A percentile compares a stretch with the other conserved stretches of the same genome.
phyloP scores from a whole-genome alignment of 75 land plant species.

The Larix kaempferi region DNA sequence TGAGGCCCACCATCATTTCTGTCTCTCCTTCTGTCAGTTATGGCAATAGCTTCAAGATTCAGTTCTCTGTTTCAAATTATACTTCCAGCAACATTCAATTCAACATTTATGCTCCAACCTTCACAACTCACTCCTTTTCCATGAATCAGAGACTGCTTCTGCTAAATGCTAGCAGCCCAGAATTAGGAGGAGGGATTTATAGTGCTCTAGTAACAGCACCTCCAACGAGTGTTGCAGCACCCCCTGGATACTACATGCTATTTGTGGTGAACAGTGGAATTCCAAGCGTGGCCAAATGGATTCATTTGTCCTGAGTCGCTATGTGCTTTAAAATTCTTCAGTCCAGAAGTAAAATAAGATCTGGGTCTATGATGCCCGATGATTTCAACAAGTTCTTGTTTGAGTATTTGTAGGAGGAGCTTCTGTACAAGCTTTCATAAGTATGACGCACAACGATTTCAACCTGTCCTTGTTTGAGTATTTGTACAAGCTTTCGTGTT shows the following conservation, averaged over 20 bases:
- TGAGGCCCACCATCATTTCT: constrained; percentile 23
- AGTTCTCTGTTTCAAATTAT: constrained; percentile 21
- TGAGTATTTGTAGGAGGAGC: no score
- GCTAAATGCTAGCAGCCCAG: constrained; percentile 12
- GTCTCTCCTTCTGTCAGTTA: constrained; percentile 20
- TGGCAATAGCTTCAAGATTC: constrained; percentile 34
- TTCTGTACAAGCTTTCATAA: no score
- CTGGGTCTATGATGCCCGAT: no score
- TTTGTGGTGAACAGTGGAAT: constrained; percentile 27
- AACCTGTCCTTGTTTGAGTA: no score
- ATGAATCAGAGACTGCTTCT: constrained; percentile 67
- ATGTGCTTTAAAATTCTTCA: no score
- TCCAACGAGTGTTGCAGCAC: constrained; percentile 17
- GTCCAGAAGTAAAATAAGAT: no score
- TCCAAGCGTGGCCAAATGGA: constrained; percentile 25
- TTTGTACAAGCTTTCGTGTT: no score
- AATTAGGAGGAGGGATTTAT: background rate
- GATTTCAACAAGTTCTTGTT: no score
- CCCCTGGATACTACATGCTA: constrained; percentile 25
- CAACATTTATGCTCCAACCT: constrained; percentile 33
- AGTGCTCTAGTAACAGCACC: constrained; percentile 17
- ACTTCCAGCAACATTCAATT: background rate
- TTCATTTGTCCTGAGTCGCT: constrained; percentile 3
- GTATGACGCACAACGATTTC: no score
- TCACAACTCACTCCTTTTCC: constrained; percentile 65